Conservation (phyloP, 2,329 filamentous ascomycete genomes). For the Cytospora piceicola region DNA sequence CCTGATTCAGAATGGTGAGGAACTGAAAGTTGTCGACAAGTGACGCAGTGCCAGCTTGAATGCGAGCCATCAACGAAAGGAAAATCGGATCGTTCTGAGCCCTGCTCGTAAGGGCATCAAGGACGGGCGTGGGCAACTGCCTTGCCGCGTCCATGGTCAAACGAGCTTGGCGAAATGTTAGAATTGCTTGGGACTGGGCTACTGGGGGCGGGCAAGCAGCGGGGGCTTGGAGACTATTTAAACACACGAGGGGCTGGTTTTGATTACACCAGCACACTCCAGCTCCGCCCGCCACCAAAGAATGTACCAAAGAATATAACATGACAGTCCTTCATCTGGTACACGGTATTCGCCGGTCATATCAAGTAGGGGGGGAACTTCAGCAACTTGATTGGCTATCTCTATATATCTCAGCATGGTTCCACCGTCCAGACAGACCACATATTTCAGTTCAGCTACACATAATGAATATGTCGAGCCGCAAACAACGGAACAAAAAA, state of each 20-base stretch:
- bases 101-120: not conserved
- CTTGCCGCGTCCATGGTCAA: not conserved
- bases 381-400: conserved; percentile 18
- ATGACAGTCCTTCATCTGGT: not conserved
- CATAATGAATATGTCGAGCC: not conserved
- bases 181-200: not conserved
- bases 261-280: not conserved
- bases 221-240: not conserved
- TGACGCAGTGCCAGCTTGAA: not conserved
- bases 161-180: not conserved
- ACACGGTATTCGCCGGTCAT: not conserved
- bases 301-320: not conserved
- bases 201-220: not conserved
- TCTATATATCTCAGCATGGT: conserved; percentile 1
- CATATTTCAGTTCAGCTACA: not conserved
- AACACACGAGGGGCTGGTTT: not conserved
- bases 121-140: not conserved
- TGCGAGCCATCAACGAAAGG: conserved; percentile 2
- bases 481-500: not conserved
- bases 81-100: conserved; percentile 5
- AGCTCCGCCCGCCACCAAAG: not conserved
- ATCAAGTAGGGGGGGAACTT: not conserved
- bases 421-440: not conserved
- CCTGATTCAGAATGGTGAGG: conserved; percentile 11
- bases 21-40: conserved; percentile 2